Base-by-base conservation (phyloP, 441 rosid genomes). In the Adansonia grandidieri region DNA sequence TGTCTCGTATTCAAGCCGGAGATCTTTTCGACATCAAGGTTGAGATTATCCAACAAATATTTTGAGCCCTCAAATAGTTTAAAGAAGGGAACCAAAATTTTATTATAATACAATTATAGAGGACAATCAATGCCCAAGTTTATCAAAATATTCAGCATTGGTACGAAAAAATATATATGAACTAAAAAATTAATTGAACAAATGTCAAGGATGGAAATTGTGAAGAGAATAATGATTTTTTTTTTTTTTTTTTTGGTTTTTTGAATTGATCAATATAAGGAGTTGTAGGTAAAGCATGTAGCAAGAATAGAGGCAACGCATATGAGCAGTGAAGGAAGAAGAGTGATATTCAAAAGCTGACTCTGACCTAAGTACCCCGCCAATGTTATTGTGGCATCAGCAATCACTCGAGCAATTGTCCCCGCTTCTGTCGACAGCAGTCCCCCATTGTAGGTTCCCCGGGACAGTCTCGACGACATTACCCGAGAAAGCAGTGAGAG, bases 381-480 rank as follows among this genome's bases (percentile, higher is more conserved):
- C 79, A 96, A 60, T 0, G 99, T 96, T 32, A 96, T 96, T 9
- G 98, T 96, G 45, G 67, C 96, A 75, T 96, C 98, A 5, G 99
- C 98, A 44, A 96, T 90, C 5, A 96, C 99, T 20, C 99, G 86
- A 68, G 99, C 99, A 61, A 94, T 83, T 0, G 98, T 96, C 28
- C 99, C 98, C 0, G 99, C 99, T 85, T 96, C 99, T 1, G 99
- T 96, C 0, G 99, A 96, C 1, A 96, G 90, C 47, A 96, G 83
- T 15, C 99, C 99, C 0, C 98, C 98, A 60, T 96, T 96, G 91
- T 90, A 96, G 6, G 99, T 96, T 83, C 99, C 99, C 5, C 92
- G 89, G 0, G 99, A 92, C 47, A 94, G 97, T 84, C 99, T 89
- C 17, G 98, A 94, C 9, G 99, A 94, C 99, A 96, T 96, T 62